Evolutionary conservation across 2,329 filamentous ascomycete genomes (phyloP).

Genomic region (Penicillium sumatraense): DNA sequence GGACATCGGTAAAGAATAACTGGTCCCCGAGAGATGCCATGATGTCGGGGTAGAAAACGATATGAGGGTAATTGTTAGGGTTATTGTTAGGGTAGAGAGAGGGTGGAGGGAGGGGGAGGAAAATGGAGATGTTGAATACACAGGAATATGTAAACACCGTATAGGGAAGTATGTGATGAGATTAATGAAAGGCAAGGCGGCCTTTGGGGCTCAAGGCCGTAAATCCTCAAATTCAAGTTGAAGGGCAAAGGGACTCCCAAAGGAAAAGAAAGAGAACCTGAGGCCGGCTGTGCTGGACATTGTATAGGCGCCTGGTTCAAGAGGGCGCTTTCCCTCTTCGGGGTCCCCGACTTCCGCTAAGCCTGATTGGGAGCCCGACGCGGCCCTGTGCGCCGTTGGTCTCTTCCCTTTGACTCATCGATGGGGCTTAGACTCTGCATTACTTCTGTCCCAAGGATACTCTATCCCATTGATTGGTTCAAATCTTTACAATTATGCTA

Average conservation of each 20-base stretch:
- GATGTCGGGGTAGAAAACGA: too few relatives aligned
- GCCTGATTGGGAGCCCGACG: conserved; percentile 22
- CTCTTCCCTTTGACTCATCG: neutral
- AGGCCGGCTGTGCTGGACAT: conserved; percentile 11
- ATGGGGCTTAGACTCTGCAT: neutral
- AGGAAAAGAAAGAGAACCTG: conserved; percentile 29
- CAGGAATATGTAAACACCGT: neutral
- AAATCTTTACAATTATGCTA: neutral
- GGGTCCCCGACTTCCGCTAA: conserved; percentile 36
- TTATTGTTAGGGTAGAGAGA: conserved; percentile 2
- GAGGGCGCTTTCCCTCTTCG: conserved; percentile 24
- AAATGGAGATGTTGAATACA: neutral
- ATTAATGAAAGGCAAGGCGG: conserved; percentile 1
- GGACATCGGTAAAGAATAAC: conserved; percentile 30
- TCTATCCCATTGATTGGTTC: neutral
- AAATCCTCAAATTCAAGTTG: neutral
- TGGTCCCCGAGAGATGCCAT: conserved; percentile 35
- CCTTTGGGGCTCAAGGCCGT: conserved; percentile 2
- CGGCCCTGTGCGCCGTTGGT: neutral
- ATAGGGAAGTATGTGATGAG: neutral
- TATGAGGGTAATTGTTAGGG: neutral
- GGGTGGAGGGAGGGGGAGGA: neutral
- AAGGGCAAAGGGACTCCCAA: conserved; percentile 1
- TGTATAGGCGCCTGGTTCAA: conserved; percentile 4
- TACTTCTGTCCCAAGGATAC: neutral